These are phyloP conservation scores for Aspergillus glaucus DNA, from an alignment of 2,329 filamentous ascomycete species.

Conservation along the genomic window DNA sequence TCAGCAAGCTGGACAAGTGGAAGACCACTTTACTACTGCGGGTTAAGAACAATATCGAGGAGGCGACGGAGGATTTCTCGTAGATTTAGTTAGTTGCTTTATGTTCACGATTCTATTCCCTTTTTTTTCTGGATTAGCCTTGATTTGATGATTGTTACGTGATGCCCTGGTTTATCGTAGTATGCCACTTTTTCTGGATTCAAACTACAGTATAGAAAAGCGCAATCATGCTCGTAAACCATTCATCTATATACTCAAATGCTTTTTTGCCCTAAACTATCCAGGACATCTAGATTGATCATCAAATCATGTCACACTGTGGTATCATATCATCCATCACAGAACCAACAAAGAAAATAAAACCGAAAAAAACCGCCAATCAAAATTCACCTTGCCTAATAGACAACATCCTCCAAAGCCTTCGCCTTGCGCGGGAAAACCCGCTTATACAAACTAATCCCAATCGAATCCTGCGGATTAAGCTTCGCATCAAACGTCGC, in stretches of 20 bases:
- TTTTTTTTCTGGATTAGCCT: slow-evolving; percentile 1
- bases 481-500: slow-evolving; percentile 94
- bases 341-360: slow-evolving; percentile 3
- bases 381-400: slow-evolving; percentile 4
- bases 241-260: slow-evolving; percentile 22
- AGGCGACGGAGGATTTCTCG: slow-evolving; percentile 62
- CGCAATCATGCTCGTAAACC: slow-evolving; percentile 23
- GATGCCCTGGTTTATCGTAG: neutral
- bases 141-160: neutral
- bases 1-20: slow-evolving; percentile 95
- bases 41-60: slow-evolving; percentile 78
- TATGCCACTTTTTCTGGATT: too few species aligned
- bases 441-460: slow-evolving; percentile 80
- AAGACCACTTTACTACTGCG: slow-evolving; percentile 80
- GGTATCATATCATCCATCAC: slow-evolving; percentile 24
- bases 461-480: slow-evolving; percentile 90
- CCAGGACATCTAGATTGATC: slow-evolving; percentile 11
- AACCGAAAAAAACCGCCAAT: neutral
- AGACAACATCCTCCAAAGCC: slow-evolving; percentile 35
- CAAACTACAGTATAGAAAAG: neutral
- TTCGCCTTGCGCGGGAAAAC: slow-evolving; percentile 69
- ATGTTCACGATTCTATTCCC: neutral
- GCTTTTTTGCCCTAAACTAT: slow-evolving; percentile 15
- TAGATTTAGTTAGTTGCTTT: slow-evolving; percentile 29
- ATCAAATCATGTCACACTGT: slow-evolving; percentile 21